Evolutionary conservation across 1,284 basidiomycete genomes (phyloP), one percentile per base, ranked within the genome.

Genomic region (Ceratobasidium sp.): DNA sequence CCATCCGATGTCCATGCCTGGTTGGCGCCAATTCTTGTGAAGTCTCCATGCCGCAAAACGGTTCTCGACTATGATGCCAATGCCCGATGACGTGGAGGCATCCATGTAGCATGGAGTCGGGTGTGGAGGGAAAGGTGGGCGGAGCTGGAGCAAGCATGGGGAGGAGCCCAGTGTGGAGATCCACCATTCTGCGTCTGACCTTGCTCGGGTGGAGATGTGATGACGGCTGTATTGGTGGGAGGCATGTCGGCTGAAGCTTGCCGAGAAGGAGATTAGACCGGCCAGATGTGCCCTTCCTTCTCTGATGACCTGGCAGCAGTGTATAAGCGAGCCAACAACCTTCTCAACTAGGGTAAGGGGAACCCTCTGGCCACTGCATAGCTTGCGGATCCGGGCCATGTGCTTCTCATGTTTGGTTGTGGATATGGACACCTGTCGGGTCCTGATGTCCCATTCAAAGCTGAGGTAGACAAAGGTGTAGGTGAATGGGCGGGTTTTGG

Each of bases 1-100:
- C 81, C 81, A 83, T 1, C 78, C 76, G 47, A 82, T 82, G 58
- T 84, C 75, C 1, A 75, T 56, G 0, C 73, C 70, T 3, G 74
- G 54, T 0, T 65, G 15, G 27, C 76, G 73, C 78, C 79, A 80
- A 1, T 71, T 71, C 0, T 53, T 17, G 0, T 22, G 20, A 20
- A 80, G 75, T 3, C 49, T 53, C 79, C 80, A 82, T 0, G 77
- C 72, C 0, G 70, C 53, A 79, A 78, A 81, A 1, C 70, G 32
- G 0, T 72, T 65, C 35, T 75, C 69, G 7, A 79, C 72, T 5
- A 77, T 58, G 17, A 82, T 68, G 0, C 80, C 79, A 1, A 82
- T 79, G 0, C 82, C 81, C 74, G 75, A 80, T 3, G 72, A 73
- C 0, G 79, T 78, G 0, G 79, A 81, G 0, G 80, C 79, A 69